phyloP scores from a whole-genome alignment of 192 early-diverging fungal species.

The Jimgerdemannia flammicorona region DNA sequence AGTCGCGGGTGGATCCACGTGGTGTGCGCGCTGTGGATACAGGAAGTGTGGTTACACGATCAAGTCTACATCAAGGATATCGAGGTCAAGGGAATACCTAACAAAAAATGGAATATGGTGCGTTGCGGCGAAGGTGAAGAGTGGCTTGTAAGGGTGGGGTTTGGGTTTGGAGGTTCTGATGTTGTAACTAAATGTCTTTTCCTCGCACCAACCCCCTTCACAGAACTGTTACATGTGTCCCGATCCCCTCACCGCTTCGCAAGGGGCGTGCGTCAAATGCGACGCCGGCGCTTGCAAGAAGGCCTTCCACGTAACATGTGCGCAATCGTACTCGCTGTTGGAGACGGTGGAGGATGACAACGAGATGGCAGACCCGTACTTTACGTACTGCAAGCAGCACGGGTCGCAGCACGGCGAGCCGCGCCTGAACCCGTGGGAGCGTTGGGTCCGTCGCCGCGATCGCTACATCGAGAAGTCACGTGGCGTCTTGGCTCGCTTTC shows the following conservation, averaged over 20 bases:
- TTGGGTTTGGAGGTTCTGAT: neutral
- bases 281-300: constrained; percentile 46
- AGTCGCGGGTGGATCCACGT: constrained; percentile 41
- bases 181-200: neutral
- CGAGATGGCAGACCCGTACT: constrained; percentile 48
- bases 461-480: constrained; percentile 22
- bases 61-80: constrained; percentile 31
- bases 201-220: neutral
- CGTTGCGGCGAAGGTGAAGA: neutral
- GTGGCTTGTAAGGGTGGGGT: too few species aligned
- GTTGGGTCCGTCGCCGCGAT: constrained; percentile 39
- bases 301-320: constrained; percentile 45
- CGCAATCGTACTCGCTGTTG: constrained; percentile 35
- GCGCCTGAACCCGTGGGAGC: constrained; percentile 38
- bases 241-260: constrained; percentile 26
- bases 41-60: constrained; percentile 37
- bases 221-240: constrained; percentile 42
- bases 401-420: constrained; percentile 24
- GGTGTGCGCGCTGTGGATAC: constrained; percentile 48
- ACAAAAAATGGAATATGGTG: constrained; percentile 47
- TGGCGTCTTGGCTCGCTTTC: too few species aligned
- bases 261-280: constrained; percentile 44
- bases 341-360: constrained; percentile 40
- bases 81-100: constrained; percentile 35
- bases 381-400: constrained; percentile 43